Conservation (phyloP, 495 filamentous ascomycete genomes). For the Xylaria nigripes region DNA sequence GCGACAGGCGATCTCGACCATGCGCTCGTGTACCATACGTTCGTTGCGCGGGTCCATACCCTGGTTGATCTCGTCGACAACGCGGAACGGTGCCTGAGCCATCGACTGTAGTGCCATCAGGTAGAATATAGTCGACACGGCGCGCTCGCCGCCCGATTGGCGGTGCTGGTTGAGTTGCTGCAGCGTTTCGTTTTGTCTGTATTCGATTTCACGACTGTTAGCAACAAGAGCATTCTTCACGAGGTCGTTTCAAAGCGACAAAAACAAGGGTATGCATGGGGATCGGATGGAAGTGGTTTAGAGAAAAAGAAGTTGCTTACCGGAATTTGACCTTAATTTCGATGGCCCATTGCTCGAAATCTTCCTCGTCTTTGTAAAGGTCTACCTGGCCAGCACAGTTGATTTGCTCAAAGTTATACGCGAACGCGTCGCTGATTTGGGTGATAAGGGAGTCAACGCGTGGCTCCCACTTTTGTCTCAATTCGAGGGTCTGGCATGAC, state of each 20-base stretch:
- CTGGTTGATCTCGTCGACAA: slow-evolving; percentile 99
- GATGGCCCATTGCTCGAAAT: slow-evolving; percentile 90
- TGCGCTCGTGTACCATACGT: slow-evolving; percentile 90
- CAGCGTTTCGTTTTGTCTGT: slow-evolving; percentile 70
- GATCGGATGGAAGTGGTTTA: background rate
- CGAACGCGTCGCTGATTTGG: slow-evolving; percentile 82
- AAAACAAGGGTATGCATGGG: background rate
- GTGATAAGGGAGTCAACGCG: slow-evolving; percentile 65
- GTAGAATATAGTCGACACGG: slow-evolving; percentile 97
- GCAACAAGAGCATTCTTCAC: background rate
- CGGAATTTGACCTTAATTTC: slow-evolving; percentile 92
- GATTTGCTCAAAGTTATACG: slow-evolving; percentile 84
- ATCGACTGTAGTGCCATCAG: slow-evolving; percentile 96
- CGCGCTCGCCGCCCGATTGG: slow-evolving; percentile 92
- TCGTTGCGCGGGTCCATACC: slow-evolving; percentile 99
- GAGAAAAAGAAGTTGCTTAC: slow-evolving; percentile 32
- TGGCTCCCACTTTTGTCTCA: slow-evolving; percentile 71
- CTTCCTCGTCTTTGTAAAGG: slow-evolving; percentile 66
- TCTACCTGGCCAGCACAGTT: slow-evolving; percentile 89
- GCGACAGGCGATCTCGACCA: slow-evolving; percentile 87
- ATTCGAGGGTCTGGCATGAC: slow-evolving; percentile 43
- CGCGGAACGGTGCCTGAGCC: slow-evolving; percentile 93
- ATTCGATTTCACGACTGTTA: background rate
- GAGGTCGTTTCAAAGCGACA: background rate
- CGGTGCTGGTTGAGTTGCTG: slow-evolving; percentile 82